These are phyloP conservation scores for Xerocomus amazonicus DNA, from an alignment of 1,284 basidiomycete genomes.

Conservation along the genomic window DNA sequence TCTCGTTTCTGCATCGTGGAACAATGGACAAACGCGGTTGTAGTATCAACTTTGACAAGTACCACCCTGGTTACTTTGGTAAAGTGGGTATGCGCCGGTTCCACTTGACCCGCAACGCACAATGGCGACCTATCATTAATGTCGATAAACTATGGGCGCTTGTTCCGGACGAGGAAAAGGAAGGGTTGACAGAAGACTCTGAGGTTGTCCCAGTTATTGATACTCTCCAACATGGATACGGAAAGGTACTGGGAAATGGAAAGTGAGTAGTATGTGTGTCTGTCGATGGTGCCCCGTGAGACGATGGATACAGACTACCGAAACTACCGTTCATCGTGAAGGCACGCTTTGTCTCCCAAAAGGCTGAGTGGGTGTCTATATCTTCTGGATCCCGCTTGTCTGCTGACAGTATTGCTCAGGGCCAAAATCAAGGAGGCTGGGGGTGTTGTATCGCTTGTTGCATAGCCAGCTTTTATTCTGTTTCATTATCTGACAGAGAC, in stretches of 20 bases:
- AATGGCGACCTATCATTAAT: slow-evolving; percentile 95
- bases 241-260: slow-evolving; percentile 90
- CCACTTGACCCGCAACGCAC: slow-evolving; percentile 90
- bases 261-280: slow-evolving; percentile 45
- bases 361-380: slow-evolving; percentile 72
- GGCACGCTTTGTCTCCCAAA: slow-evolving; percentile 87
- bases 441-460: slow-evolving; percentile 87
- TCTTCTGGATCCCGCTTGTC: background rate
- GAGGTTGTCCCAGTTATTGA: slow-evolving; percentile 91
- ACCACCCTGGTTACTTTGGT: slow-evolving; percentile 99
- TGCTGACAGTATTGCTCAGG: slow-evolving; percentile 37
- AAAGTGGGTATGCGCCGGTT: slow-evolving; percentile 99
- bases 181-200: slow-evolving; percentile 62
- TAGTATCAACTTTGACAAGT: slow-evolving; percentile 89
- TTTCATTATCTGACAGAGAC: slow-evolving; percentile 16
- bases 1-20: background rate
- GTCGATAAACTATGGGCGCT: slow-evolving; percentile 90
- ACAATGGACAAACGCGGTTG: background rate
- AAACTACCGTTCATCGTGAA: slow-evolving; percentile 92
- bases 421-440: slow-evolving; percentile 89
- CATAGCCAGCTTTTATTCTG: slow-evolving; percentile 49
- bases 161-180: slow-evolving; percentile 75
- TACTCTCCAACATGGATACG: slow-evolving; percentile 81
- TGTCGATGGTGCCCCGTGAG: background rate
- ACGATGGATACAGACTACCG: slow-evolving; percentile 52